Conservation (phyloP, 345 rosid species). For the Salix purpurea region DNA sequence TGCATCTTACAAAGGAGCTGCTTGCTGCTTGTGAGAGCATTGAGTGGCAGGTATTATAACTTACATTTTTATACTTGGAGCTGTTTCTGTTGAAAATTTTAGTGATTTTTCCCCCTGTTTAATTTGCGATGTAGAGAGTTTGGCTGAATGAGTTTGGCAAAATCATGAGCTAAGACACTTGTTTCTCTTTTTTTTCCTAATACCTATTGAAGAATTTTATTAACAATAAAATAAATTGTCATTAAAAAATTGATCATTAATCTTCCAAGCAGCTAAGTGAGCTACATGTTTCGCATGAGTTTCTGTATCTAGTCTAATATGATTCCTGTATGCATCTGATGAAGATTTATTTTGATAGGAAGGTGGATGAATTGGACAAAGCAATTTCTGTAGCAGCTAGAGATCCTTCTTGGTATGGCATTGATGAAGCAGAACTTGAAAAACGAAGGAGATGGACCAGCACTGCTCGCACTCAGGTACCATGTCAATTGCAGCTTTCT, state of each 20-base stretch:
- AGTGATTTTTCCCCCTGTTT: not conserved
- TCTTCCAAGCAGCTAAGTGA: not conserved
- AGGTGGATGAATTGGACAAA: conserved; percentile 98
- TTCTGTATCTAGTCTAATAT: not conserved
- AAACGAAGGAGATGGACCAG: conserved; percentile 88
- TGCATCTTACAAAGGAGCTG: conserved; percentile 61
- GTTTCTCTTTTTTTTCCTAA: not conserved
- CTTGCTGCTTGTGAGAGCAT: conserved; percentile 79
- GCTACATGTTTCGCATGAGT: not conserved
- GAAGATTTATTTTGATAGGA: conserved; percentile 59
- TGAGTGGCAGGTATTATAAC: conserved; percentile 80
- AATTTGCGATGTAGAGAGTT: not conserved
- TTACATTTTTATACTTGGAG: not conserved
- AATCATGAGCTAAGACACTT: not conserved
- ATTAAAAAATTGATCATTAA: not conserved
- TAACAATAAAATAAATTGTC: not conserved
- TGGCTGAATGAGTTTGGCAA: not conserved
- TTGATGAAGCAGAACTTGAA: conserved; percentile 77
- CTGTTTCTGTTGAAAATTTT: not conserved
- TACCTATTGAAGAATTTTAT: not conserved
- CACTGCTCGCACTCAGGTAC: conserved; percentile 76
- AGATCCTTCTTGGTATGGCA: conserved; percentile 91
- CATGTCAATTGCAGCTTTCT: not conserved
- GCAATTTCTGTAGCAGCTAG: conserved; percentile 79
- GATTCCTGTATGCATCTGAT: conserved; percentile 35